Base-by-base conservation (phyloP, 768 basidiomycete species). In the Boletus rubroflammeus region DNA sequence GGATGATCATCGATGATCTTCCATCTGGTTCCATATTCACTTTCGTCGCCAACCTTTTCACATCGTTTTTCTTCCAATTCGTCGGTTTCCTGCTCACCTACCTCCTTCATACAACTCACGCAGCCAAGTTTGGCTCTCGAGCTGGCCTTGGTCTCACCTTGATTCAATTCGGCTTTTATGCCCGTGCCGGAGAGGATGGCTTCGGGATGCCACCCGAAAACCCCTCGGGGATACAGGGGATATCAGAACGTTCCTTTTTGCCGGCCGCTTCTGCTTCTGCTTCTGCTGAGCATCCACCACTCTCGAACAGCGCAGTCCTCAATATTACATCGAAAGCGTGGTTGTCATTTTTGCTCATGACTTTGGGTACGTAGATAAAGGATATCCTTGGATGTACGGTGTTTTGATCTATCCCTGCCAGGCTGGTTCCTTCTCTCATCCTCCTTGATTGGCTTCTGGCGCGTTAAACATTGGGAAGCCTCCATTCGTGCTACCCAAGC, bases 41-140 rank as follows among this genome's bases (percentile, higher is more conserved):
- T n/a, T 95, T 93, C 73, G 63, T 83, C 58, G 76, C 83, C 73
- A 93, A 91, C 71, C 68, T 88, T 51, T 81, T 94, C 74, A 85
- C 92, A 53, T 95, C 93, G 7, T 89, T 89, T 74, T 93, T 94
- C 74, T 98, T 99, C 86, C 94, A 98, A 73, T 95, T 98, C 70
- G 81, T 96, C 64, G 95, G 92, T 48, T 93, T 90, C 78, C 72
- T 89, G 55, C 81, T 99, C 73, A 97, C 95, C 1, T 97, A 93
- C 65, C 85, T 98, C 62, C 84, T 98, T 3, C 88, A 90, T 72
- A 86, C 85, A 13, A 88, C 93, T 1, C 95, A 98, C 66, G 93
- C 97, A 0, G 91, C 88, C 56, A 95, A 94, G 70, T 91, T 82
- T 66, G 97, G 97, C 47, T 93, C 92, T 15, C 87, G 93, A 41